Conservation (phyloP, 129 eudicot species). For the Logfia minima region DNA sequence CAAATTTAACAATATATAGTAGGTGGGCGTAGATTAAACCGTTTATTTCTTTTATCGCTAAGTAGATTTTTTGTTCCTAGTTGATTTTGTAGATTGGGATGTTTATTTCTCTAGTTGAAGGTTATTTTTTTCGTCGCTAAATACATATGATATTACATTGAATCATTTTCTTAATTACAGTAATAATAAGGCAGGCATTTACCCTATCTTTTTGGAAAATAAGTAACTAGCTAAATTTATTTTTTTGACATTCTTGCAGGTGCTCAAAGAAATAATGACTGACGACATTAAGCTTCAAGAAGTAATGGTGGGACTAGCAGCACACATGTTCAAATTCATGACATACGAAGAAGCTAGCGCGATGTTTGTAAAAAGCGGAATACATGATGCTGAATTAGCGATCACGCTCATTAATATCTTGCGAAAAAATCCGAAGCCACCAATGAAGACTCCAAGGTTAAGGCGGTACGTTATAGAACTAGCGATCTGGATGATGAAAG, state of each 20-base stretch:
- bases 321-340: constrained; percentile 69
- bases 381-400: constrained; percentile 54
- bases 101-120: too few relatives aligned
- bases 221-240: not conserved
- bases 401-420: constrained; percentile 45
- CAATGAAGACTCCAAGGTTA: constrained; percentile 60
- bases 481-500: constrained; percentile 88
- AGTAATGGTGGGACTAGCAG: constrained; percentile 86
- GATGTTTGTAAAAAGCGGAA: constrained; percentile 49
- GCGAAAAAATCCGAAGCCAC: constrained; percentile 55
- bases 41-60: too few relatives aligned
- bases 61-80: too few relatives aligned
- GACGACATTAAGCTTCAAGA: constrained; percentile 70
- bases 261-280: constrained; percentile 57
- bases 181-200: too few relatives aligned
- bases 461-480: constrained; percentile 71
- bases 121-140: too few relatives aligned
- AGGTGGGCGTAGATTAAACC: too few relatives aligned
- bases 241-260: constrained; percentile 41
- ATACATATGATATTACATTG: too few relatives aligned
- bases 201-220: not conserved
- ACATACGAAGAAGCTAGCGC: constrained; percentile 45
- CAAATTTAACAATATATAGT: not conserved
- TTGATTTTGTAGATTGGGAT: too few relatives aligned
- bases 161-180: too few relatives aligned